phyloP scores from a whole-genome alignment of 768 basidiomycete genomes.

The Termitomyces eurrhizus region DNA sequence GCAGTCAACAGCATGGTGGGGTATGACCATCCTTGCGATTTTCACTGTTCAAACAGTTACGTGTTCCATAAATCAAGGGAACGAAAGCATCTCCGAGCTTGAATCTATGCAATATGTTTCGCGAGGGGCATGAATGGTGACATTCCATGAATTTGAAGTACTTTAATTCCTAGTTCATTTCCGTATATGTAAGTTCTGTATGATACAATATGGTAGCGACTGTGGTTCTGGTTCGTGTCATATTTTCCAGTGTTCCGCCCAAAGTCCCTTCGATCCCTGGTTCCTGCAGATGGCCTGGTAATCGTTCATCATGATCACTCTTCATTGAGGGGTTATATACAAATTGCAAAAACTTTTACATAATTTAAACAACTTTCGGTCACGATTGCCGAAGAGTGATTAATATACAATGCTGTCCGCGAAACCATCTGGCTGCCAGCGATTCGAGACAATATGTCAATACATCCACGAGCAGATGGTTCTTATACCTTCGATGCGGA shows the following conservation, averaged over 20 bases:
- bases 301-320: no score
- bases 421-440: background rate
- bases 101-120: slow-evolving; percentile 53
- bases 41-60: slow-evolving; percentile 43
- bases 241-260: background rate
- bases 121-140: slow-evolving; percentile 37
- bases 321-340: background rate
- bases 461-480: slow-evolving; percentile 12
- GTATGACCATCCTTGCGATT: slow-evolving; percentile 36
- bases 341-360: background rate
- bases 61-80: slow-evolving; percentile 39
- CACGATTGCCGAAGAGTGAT: background rate
- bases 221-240: background rate
- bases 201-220: background rate
- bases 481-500: slow-evolving; percentile 11
- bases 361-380: background rate
- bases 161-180: background rate
- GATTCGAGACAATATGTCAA: slow-evolving; percentile 6
- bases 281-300: background rate
- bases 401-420: background rate
- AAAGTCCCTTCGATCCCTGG: background rate
- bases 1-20: slow-evolving; percentile 56
- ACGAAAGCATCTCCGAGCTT: slow-evolving; percentile 44
- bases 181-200: background rate
- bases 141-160: background rate